Conservation (phyloP, 306 rosid species). For the Argentina anserina region DNA sequence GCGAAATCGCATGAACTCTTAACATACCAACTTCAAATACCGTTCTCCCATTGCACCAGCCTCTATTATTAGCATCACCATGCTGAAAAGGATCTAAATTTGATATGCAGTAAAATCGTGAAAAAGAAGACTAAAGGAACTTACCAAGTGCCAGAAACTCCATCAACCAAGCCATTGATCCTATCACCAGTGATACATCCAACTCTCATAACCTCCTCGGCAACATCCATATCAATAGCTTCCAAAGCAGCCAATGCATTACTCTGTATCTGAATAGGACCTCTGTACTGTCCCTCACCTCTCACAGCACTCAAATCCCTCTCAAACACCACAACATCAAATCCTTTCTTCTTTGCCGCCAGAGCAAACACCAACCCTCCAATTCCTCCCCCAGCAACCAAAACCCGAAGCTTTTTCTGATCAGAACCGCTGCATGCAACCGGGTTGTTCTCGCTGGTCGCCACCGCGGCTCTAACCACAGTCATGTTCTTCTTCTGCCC, state of each 20-base stretch:
- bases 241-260: constrained; percentile 98
- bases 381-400: constrained; percentile 96
- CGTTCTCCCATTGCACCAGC: no score
- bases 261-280: constrained; percentile 98
- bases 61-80: background rate
- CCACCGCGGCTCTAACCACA: constrained; percentile 40
- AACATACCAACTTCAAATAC: no score
- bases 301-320: constrained; percentile 88
- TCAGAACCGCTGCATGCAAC: constrained; percentile 16
- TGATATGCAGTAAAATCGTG: background rate
- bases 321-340: constrained; percentile 95
- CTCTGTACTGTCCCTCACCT: constrained; percentile 95
- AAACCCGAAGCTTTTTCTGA: constrained; percentile 50
- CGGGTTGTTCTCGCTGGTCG: constrained; percentile 35
- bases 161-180: constrained; percentile 92
- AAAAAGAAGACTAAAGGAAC: constrained; percentile 2
- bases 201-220: constrained; percentile 79
- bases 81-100: background rate
- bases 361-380: constrained; percentile 92
- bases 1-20: background rate
- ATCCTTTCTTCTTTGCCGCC: constrained; percentile 93
- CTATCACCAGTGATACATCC: constrained; percentile 96
- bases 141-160: constrained; percentile 89
- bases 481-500: constrained; percentile 32
- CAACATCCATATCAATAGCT: constrained; percentile 86